Evolutionary conservation across 2,329 filamentous ascomycete genomes (phyloP).

Genomic region (Malbranchea zuffiana): DNA sequence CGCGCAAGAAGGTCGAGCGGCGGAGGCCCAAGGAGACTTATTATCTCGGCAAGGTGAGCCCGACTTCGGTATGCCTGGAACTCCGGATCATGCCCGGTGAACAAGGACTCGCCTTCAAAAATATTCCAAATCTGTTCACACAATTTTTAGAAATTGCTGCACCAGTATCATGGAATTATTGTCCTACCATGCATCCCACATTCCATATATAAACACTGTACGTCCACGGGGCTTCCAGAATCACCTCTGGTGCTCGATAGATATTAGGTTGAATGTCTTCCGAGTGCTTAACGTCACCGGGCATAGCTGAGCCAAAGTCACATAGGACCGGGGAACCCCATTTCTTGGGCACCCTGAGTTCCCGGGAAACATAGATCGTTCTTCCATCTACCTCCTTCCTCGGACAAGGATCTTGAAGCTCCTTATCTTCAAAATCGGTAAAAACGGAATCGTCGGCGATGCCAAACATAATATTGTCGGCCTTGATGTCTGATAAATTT

Average conservation of each 20-base stretch:
- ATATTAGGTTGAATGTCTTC: slow-evolving; percentile 18
- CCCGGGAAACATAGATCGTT: slow-evolving; percentile 19
- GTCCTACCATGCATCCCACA: slow-evolving; percentile 19
- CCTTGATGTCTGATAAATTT: slow-evolving; percentile 18
- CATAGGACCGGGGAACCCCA: slow-evolving; percentile 19
- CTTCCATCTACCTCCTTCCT: slow-evolving; percentile 16
- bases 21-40: slow-evolving; percentile 32
- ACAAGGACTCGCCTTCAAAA: slow-evolving; percentile 23
- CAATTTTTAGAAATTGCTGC: neutral
- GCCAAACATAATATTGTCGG: slow-evolving; percentile 20
- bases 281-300: neutral
- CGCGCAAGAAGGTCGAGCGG: slow-evolving; percentile 22
- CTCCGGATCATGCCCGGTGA: slow-evolving; percentile 16
- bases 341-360: slow-evolving; percentile 16
- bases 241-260: slow-evolving; percentile 17
- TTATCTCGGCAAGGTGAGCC: slow-evolving; percentile 34
- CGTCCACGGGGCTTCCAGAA: slow-evolving; percentile 2
- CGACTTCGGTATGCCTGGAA: slow-evolving; percentile 11
- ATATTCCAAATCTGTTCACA: slow-evolving; percentile 24
- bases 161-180: neutral
- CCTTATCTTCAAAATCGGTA: slow-evolving; percentile 17
- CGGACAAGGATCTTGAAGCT: slow-evolving; percentile 17
- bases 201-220: slow-evolving; percentile 12
- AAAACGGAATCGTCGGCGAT: slow-evolving; percentile 20
- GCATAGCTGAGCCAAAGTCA: slow-evolving; percentile 17